Base-by-base conservation (phyloP, 306 rosid species). In the Prosopis cineraria region DNA sequence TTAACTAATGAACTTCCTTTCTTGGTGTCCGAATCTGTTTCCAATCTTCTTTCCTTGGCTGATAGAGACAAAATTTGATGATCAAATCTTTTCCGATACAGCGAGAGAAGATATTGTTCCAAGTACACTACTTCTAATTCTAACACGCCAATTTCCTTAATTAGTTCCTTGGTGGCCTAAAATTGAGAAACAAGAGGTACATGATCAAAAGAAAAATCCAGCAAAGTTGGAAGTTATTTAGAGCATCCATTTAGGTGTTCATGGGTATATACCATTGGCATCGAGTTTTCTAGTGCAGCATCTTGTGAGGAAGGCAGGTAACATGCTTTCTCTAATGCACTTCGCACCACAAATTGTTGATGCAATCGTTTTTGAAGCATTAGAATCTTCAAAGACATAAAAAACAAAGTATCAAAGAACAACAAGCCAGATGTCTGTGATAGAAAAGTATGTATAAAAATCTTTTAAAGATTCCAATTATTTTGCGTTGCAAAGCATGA, bases 91-190 rank as follows among this genome's bases (percentile, higher is more conserved):
- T 78, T 89, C 63, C 98, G 87, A 65, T 95, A 95, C 80, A 92
- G 73, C 44, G 95, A 91, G 56, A 95, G 93, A 25, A 95, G 92
- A 78, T 87, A 81, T 27, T 88, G 90, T 74, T 95, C 98, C 92
- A 92, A 84, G 68, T 87, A 72, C 78, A 81, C 78, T 13, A 95
- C 90, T 92, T 95, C 96, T 68, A 85, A 63, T 83, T 95, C 98
- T 73, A 95, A 84, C 55, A 84, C 90, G 19, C 92, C 90, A 82
- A 95, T 89, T 72, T 95, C 97, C 79, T 89, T 89, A 5, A 95
- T 85, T 81, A 92, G 88, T 37, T 87, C 96, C 85, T 74, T 87
- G 72, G 92, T 89, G 73, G 91, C 88, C 98, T 91, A 83, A 73
- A 48, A 69, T 81, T 65, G 62, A 82, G 16, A 72, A 65, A 36